These are phyloP conservation scores for Neurospora sp. DNA, from an alignment of 495 filamentous ascomycete species.

Conservation along the genomic window DNA sequence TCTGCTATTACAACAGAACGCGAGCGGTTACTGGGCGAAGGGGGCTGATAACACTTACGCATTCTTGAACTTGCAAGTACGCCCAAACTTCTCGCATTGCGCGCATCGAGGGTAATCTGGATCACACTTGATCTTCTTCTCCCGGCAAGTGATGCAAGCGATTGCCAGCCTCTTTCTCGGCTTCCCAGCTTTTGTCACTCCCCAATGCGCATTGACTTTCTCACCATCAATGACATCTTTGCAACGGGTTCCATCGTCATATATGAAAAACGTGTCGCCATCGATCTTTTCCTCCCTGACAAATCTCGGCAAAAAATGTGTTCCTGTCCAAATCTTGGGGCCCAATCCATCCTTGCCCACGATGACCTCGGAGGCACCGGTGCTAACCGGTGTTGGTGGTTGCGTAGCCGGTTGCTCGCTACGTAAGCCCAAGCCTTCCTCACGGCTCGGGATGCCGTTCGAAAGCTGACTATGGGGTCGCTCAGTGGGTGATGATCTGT, in stretches of 20 bases:
- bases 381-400: constrained; percentile 27
- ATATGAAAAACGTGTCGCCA: constrained; percentile 75
- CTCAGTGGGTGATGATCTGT: constrained; percentile 15
- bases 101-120: constrained; percentile 76
- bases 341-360: constrained; percentile 45
- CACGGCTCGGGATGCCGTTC: constrained; percentile 6
- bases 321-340: constrained; percentile 52
- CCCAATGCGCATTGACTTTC: constrained; percentile 83
- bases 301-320: constrained; percentile 50
- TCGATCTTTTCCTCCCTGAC: constrained; percentile 51
- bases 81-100: constrained; percentile 83
- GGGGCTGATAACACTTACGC: constrained; percentile 50
- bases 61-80: constrained; percentile 76
- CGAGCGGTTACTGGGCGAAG: not conserved
- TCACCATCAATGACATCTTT: constrained; percentile 79
- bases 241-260: constrained; percentile 77
- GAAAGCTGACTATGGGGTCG: constrained; percentile 11
- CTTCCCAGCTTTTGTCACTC: constrained; percentile 85
- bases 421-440: constrained; percentile 8
- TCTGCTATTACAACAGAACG: not conserved
- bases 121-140: constrained; percentile 97
- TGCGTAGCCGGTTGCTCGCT: constrained; percentile 22
- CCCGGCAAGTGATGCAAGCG: constrained; percentile 80
- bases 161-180: constrained; percentile 82
- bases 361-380: constrained; percentile 29